Evolutionary conservation across 2,329 filamentous ascomycete species (phyloP).

Genomic region (Orbilia oligospora): DNA sequence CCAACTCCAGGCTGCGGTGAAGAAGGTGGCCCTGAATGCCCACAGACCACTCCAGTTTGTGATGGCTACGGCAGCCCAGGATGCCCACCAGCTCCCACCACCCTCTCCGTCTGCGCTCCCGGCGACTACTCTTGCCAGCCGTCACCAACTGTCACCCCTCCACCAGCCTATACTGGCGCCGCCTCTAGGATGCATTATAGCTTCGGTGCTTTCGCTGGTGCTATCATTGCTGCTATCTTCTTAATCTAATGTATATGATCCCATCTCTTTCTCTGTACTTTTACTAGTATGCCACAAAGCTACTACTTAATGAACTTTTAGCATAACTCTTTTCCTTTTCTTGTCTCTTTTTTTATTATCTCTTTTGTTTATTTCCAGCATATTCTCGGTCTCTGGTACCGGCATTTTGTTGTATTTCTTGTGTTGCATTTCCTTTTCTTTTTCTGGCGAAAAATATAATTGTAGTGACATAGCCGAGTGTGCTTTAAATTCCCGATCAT

Average conservation of each 20-base stretch:
- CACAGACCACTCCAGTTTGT: conserved; percentile 23
- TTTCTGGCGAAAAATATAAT: conserved; percentile 15
- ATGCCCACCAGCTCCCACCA: conserved; percentile 27
- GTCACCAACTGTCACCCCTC: background rate
- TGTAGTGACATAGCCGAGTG: background rate
- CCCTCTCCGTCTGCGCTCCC: conserved; percentile 14
- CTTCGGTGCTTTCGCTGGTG: conserved; percentile 35
- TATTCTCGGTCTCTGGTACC: background rate
- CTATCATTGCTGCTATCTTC: conserved; percentile 31
- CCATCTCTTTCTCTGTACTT: conserved; percentile 19
- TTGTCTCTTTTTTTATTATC: background rate
- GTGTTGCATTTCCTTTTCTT: conserved; percentile 20
- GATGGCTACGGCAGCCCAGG: conserved; percentile 27
- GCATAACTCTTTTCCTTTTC: conserved; percentile 22
- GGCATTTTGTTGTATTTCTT: conserved; percentile 5
- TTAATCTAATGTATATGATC: conserved; percentile 42
- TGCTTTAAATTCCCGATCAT: conserved; percentile 15
- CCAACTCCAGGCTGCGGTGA: conserved; percentile 8
- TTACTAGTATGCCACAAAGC: background rate
- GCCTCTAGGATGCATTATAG: conserved; percentile 45
- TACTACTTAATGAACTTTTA: conserved; percentile 13
- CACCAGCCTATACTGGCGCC: conserved; percentile 41
- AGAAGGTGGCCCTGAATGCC: background rate
- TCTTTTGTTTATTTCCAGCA: background rate
- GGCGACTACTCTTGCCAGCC: conserved; percentile 35